phyloP scores from a whole-genome alignment of 2,329 filamentous ascomycete species.

The Colletotrichum filicis region DNA sequence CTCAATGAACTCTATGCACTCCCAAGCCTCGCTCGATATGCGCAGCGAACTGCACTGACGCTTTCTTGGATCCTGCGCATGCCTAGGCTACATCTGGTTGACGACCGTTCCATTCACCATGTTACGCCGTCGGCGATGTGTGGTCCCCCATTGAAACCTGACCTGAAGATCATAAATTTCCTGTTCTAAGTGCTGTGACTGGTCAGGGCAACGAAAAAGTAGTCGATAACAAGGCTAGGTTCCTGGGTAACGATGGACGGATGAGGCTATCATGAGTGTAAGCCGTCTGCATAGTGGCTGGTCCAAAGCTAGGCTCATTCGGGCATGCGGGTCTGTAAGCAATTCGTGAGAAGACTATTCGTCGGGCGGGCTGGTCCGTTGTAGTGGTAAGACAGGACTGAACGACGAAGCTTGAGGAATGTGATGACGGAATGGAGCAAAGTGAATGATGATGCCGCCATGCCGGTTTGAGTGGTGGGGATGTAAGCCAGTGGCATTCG shows the following conservation, averaged over 20 bases:
- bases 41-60: background rate
- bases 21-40: background rate
- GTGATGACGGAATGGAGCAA: too few relatives aligned
- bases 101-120: too few relatives aligned
- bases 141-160: background rate
- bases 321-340: slow-evolving; percentile 11
- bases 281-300: slow-evolving; percentile 10
- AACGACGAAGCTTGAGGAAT: background rate
- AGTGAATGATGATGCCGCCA: background rate
- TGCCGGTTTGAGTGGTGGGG: background rate
- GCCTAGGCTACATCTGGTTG: background rate
- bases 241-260: background rate
- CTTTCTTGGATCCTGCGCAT: background rate
- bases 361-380: background rate
- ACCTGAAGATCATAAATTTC: too few relatives aligned
- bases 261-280: slow-evolving; percentile 28
- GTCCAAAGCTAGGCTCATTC: background rate
- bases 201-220: background rate
- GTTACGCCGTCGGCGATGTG: background rate
- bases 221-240: background rate
- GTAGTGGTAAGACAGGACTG: background rate
- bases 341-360: background rate
- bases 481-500: background rate
- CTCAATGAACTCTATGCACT: rapidly evolving
- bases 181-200: background rate